A percentile compares a stretch with the other conserved stretches of the same genome.
These are phyloP conservation scores for Sonneratia alba DNA, from an alignment of 345 rosid genomes.

Conservation along the genomic window DNA sequence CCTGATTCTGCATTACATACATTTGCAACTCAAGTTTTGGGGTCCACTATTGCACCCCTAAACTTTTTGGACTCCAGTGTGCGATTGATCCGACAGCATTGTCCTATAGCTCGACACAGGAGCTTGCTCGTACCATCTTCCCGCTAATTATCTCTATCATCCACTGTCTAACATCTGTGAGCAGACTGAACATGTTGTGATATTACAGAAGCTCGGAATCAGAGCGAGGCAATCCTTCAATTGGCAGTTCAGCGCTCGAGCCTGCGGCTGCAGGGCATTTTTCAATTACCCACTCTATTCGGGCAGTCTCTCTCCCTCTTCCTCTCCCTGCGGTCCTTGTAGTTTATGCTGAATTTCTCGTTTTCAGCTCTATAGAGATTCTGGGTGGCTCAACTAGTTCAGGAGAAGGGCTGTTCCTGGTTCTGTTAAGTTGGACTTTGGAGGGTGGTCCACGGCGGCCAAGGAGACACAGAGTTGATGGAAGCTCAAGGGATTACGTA, in stretches of 20 bases:
- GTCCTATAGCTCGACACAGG: too few species aligned
- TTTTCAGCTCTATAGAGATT: too few species aligned
- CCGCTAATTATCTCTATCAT: too few species aligned
- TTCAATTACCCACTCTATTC: not conserved
- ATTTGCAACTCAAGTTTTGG: too few species aligned
- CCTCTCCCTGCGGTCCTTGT: not conserved
- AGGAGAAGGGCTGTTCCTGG: not conserved
- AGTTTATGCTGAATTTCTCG: too few species aligned
- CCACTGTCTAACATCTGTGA: too few species aligned
- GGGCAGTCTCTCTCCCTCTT: not conserved
- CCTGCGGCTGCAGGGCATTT: conserved; percentile 17
- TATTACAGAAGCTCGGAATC: not conserved
- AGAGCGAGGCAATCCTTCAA: not conserved
- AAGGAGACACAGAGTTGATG: not conserved
- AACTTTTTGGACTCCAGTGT: too few species aligned
- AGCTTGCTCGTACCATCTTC: too few species aligned
- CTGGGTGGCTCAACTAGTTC: not conserved
- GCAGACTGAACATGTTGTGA: too few species aligned
- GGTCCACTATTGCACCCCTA: too few species aligned
- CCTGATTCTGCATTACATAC: too few species aligned
- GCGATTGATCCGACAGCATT: too few species aligned
- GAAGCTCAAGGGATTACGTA: not conserved
- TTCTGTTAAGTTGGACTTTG: not conserved
- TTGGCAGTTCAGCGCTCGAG: conserved; percentile 17
- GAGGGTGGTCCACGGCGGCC: not conserved